Conservation (phyloP, 345 rosid species). For the Corymbia maculata region DNA sequence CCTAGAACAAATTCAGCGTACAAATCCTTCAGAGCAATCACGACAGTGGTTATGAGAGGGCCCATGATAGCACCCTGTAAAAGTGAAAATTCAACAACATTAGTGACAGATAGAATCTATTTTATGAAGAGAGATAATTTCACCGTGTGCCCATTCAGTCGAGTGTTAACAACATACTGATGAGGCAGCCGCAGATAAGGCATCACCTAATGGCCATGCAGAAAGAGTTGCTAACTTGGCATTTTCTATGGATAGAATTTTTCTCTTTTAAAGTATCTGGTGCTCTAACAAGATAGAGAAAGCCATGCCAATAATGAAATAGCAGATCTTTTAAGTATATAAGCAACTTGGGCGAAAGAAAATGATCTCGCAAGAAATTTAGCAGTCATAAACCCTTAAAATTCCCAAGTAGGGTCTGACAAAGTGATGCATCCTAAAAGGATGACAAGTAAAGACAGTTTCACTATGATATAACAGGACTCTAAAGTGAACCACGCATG, state of each 20-base stretch:
- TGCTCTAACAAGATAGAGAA: neutral
- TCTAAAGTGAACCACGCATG: neutral
- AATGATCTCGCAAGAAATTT: neutral
- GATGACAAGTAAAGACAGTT: neutral
- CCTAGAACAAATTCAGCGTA: constrained; percentile 76
- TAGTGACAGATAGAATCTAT: neutral
- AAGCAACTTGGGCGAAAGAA: neutral
- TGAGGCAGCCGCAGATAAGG: neutral
- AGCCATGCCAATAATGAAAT: neutral
- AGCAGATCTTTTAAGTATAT: neutral
- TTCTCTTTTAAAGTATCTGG: neutral
- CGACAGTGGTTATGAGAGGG: constrained; percentile 86
- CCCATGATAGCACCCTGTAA: constrained; percentile 98
- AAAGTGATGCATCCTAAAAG: neutral
- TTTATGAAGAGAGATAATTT: neutral
- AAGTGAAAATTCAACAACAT: neutral
- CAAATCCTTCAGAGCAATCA: constrained; percentile 84
- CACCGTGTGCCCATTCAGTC: neutral
- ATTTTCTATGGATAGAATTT: neutral
- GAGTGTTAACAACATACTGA: neutral
- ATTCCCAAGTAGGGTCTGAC: neutral
- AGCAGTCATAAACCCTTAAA: neutral
- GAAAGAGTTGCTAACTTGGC: neutral
- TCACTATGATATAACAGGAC: neutral
- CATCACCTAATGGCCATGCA: neutral